Evolutionary conservation across 805 yeast species (phyloP).

Genomic region (Naumovozyma baii): DNA sequence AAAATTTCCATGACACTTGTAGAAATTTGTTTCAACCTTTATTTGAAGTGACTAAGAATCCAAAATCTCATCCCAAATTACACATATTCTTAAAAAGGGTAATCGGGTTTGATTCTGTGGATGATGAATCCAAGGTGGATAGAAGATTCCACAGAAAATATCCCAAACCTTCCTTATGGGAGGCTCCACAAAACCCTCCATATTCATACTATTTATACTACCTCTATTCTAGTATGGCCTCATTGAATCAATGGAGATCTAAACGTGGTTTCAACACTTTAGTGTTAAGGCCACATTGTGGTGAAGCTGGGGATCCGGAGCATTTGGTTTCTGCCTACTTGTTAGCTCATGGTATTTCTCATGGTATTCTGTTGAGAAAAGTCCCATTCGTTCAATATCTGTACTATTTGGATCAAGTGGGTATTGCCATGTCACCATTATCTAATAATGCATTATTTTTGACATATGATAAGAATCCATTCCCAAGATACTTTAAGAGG

Average conservation of each 20-base stretch:
- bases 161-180: slow-evolving; percentile 85
- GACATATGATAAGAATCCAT: slow-evolving; percentile 95
- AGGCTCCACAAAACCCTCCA: slow-evolving; percentile 77
- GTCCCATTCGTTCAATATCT: slow-evolving; percentile 91
- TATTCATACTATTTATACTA: slow-evolving; percentile 91
- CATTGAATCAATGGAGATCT: slow-evolving; percentile 76
- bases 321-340: slow-evolving; percentile 85
- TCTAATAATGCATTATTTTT: slow-evolving; percentile 92
- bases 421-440: slow-evolving; percentile 96
- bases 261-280: slow-evolving; percentile 74
- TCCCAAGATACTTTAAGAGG: slow-evolving; percentile 78
- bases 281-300: slow-evolving; percentile 95
- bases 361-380: slow-evolving; percentile 87
- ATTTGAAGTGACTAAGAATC: slow-evolving; percentile 81
- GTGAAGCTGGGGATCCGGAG: slow-evolving; percentile 99
- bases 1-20: slow-evolving; percentile 65
- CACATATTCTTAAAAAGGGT: slow-evolving; percentile 85
- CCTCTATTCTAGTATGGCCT: slow-evolving; percentile 74
- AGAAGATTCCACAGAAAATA: slow-evolving; percentile 70
- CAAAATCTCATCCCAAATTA: slow-evolving; percentile 81
- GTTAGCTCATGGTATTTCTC: slow-evolving; percentile 86
- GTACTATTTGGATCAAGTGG: slow-evolving; percentile 88
- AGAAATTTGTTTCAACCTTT: slow-evolving; percentile 77
- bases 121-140: slow-evolving; percentile 92
- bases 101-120: slow-evolving; percentile 96